These are phyloP conservation scores for Carex scoparia DNA, from an alignment of 176 grass and related monocot genomes.

Conservation along the genomic window DNA sequence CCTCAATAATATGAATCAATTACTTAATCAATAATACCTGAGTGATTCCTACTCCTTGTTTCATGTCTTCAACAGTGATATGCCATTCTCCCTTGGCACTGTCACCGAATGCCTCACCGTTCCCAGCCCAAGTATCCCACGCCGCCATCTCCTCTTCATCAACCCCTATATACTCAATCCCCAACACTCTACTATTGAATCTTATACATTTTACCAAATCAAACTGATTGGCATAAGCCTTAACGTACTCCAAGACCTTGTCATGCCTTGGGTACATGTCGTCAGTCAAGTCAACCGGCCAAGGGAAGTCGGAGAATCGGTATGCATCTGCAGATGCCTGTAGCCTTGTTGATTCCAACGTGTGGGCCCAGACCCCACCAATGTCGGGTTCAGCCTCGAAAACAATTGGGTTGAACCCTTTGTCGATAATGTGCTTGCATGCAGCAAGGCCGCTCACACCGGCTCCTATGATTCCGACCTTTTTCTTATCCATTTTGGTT, in stretches of 20 bases:
- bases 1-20: not conserved
- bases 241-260: conserved; percentile 67
- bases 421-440: conserved; percentile 68
- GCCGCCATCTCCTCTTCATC: conserved; percentile 49
- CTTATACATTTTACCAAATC: conserved; percentile 52
- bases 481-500: conserved; percentile 35
- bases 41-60: conserved; percentile 25
- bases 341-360: conserved; percentile 64
- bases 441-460: conserved; percentile 75
- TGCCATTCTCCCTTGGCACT: conserved; percentile 43
- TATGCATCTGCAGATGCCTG: conserved; percentile 47
- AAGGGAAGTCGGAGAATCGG: conserved; percentile 62
- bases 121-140: conserved; percentile 69
- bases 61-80: conserved; percentile 53
- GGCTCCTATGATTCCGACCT: conserved; percentile 63
- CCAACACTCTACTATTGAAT: conserved; percentile 66
- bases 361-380: conserved; percentile 70
- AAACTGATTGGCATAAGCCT: conserved; percentile 49
- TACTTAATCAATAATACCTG: conserved; percentile 36
- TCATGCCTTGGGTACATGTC: conserved; percentile 43
- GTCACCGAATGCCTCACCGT: conserved; percentile 50
- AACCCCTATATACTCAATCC: conserved; percentile 54
- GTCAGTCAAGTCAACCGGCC: conserved; percentile 44
- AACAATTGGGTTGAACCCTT: conserved; percentile 55
- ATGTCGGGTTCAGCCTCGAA: conserved; percentile 51